Conservation (phyloP, 495 filamentous ascomycete species). For the Neurospora hispaniola region DNA sequence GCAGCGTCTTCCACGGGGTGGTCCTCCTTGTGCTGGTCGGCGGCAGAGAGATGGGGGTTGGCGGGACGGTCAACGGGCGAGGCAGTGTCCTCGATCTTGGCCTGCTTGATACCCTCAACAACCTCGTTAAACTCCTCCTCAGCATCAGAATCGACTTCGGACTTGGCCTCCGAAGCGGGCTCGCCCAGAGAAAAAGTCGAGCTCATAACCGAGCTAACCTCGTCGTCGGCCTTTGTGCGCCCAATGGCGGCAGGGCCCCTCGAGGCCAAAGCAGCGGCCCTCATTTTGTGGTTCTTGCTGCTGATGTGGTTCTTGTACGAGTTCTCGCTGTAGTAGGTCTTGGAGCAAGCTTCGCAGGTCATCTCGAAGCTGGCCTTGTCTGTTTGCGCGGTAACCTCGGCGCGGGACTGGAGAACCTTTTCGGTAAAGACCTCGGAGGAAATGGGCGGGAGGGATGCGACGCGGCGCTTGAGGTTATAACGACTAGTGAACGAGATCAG, state of each 20-base stretch:
- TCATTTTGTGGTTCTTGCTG: slow-evolving; percentile 80
- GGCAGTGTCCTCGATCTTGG: slow-evolving; percentile 51
- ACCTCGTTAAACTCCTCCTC: slow-evolving; percentile 71
- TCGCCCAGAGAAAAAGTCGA: slow-evolving; percentile 87
- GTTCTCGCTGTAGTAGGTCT: slow-evolving; percentile 92
- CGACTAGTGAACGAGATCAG: slow-evolving; percentile 44
- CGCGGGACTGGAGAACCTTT: slow-evolving; percentile 90
- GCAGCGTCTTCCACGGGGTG: slow-evolving; percentile 25
- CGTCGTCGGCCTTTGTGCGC: slow-evolving; percentile 42
- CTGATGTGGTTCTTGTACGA: slow-evolving; percentile 87
- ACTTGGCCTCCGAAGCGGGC: slow-evolving; percentile 45
- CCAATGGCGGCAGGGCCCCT: slow-evolving; percentile 6
- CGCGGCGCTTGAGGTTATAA: slow-evolving; percentile 94
- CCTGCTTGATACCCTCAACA: slow-evolving; percentile 64
- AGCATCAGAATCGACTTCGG: slow-evolving; percentile 45
- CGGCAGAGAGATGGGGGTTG: slow-evolving; percentile 44
- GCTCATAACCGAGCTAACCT: slow-evolving; percentile 76
- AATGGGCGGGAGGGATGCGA: slow-evolving; percentile 84
- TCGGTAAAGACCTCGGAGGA: slow-evolving; percentile 90
- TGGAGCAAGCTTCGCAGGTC: slow-evolving; percentile 70
- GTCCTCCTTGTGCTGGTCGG: slow-evolving; percentile 31
- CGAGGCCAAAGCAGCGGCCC: slow-evolving; percentile 33
- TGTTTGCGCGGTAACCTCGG: slow-evolving; percentile 68
- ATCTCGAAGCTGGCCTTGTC: slow-evolving; percentile 86
- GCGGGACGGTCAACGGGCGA: slow-evolving; percentile 44